Evolutionary conservation across 2,329 filamentous ascomycete genomes (phyloP).

Genomic region (Trichoderma endophyticum): DNA sequence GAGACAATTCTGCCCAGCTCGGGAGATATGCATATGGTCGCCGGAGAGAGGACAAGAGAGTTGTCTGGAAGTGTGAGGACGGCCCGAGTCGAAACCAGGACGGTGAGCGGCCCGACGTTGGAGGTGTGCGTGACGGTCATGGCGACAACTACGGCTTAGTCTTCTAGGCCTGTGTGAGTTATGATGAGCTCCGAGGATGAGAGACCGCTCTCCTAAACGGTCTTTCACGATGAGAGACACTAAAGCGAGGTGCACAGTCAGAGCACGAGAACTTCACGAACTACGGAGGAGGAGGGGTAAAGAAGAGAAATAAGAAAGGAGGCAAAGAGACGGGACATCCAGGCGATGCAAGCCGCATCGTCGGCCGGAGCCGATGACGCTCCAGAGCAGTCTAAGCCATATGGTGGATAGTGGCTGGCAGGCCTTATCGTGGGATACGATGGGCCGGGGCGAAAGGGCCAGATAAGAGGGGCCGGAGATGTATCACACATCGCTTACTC

Average conservation of each 20-base stretch:
- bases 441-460: neutral
- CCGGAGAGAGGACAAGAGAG: conserved; percentile 65
- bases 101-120: conserved; percentile 52
- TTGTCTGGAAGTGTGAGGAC: conserved; percentile 70
- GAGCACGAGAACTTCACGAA: neutral
- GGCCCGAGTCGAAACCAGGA: conserved; percentile 80
- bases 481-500: neutral
- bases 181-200: neutral
- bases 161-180: neutral
- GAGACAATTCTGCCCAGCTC: conserved; percentile 79
- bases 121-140: conserved; percentile 32
- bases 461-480: conserved; percentile 3
- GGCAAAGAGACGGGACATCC: neutral
- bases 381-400: conserved; percentile 7
- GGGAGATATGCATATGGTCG: conserved; percentile 77
- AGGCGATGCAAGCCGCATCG: conserved; percentile 2
- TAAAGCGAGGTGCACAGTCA: conserved; percentile 3
- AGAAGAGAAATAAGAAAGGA: neutral
- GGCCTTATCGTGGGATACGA: conserved; percentile 13
- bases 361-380: conserved; percentile 17
- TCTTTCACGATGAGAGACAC: neutral
- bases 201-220: conserved; percentile 1
- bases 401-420: conserved; percentile 13
- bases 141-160: conserved; percentile 14
- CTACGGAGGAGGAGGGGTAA: neutral